Evolutionary conservation across 371 early-diverging fungal genomes (phyloP).

Genomic region (Syncephalastrum contaminatum): DNA sequence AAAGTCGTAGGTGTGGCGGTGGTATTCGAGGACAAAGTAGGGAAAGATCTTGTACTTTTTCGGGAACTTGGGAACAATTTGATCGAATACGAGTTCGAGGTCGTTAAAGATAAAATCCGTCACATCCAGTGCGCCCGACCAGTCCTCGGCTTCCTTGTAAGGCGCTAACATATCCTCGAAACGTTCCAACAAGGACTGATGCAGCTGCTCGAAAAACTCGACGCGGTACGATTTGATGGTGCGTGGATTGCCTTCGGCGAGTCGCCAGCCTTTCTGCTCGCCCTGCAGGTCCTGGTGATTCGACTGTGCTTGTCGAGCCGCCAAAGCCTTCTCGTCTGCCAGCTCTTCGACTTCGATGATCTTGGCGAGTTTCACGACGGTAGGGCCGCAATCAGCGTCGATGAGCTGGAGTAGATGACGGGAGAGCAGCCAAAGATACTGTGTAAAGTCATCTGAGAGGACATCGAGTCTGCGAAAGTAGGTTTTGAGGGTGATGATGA

Average conservation of each 20-base stretch:
- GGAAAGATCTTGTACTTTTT: constrained; percentile 89
- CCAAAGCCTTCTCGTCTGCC: constrained; percentile 76
- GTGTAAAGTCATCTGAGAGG: constrained; percentile 77
- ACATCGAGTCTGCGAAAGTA: constrained; percentile 85
- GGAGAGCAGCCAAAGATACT: constrained; percentile 83
- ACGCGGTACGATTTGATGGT: constrained; percentile 73
- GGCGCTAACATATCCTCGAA: constrained; percentile 58
- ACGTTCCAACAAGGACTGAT: constrained; percentile 64
- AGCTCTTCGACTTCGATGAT: constrained; percentile 90
- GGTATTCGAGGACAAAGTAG: constrained; percentile 91
- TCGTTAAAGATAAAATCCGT: constrained; percentile 86
- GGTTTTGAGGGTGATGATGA: constrained; percentile 72
- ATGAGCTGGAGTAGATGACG: constrained; percentile 77
- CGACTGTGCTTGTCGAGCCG: constrained; percentile 55
- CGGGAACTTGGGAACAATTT: constrained; percentile 87
- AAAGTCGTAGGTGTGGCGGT: constrained; percentile 81
- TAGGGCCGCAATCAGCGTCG: constrained; percentile 61
- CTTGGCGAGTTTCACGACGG: constrained; percentile 84
- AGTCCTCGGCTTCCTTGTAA: constrained; percentile 48
- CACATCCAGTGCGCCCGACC: constrained; percentile 60
- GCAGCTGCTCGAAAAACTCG: constrained; percentile 74
- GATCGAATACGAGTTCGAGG: constrained; percentile 83
- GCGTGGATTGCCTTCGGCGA: constrained; percentile 59
- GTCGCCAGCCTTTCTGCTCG: constrained; percentile 48
- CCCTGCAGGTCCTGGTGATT: constrained; percentile 58